Base-by-base conservation (phyloP, 176 grass and related monocot species). In the Oryza brachyantha region DNA sequence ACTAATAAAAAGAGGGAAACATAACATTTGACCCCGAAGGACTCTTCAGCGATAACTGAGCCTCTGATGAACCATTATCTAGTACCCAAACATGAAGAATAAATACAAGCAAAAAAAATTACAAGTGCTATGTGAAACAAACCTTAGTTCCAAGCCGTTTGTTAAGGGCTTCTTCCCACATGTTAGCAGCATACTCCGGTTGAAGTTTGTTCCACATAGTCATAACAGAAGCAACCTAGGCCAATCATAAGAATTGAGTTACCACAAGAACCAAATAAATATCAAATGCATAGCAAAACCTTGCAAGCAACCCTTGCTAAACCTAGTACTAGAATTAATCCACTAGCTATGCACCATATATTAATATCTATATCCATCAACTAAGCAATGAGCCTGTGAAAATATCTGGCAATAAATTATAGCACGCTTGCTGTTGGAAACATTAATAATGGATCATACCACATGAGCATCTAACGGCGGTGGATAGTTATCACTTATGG, bases 81-180 rank as follows among this genome's bases (percentile, higher is more conserved):
- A 81, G 45, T 41, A 59, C 64, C 3, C 46, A 59, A 72, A 45
- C 46, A 43, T 24, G 66, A 74, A 58, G 35, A 43, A 2, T 35
- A 82, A 82, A 42, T 25, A 32, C 1, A 58, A 46, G 2, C 13
- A 41, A 73, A 66, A 13, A 13, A 77, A 52, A 84, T 50, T 26
- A 27, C 9, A 69, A 25, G 13, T 58, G 40, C 14, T 1, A 34
- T 48, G 50, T 48, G 71, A 55, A 88, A 35, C 78, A 85, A 57
- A 99, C 96, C 90, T 92, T 79, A 67, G 96, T 99, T 63, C 93
- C 93, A 70, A 99, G 96, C 38, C 96, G 88, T 73, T 89, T 95
- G 74, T 99, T 99, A 73, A 99, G 90, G 37, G 96, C 96, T 91
- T 99, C 96, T 81, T 90, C 84, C 90, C 88, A 99, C 92, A 99